A percentile compares a stretch with the other conserved stretches of the same genome.
phyloP scores from a whole-genome alignment of 2,329 filamentous ascomycete species.

The Fusarium nelsonii region DNA sequence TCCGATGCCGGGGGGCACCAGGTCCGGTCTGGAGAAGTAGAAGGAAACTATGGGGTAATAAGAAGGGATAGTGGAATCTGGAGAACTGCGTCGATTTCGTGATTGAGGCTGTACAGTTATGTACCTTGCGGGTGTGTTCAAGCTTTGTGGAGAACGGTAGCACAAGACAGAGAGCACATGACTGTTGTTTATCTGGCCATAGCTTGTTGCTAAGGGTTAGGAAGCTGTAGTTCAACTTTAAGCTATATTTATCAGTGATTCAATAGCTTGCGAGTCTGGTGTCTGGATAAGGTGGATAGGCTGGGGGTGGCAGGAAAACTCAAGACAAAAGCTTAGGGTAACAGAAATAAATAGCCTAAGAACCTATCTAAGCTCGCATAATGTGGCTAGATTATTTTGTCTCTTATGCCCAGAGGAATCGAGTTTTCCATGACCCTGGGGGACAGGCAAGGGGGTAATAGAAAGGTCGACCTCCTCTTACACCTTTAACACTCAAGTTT shows the following conservation, averaged over 20 bases:
- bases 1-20: slow-evolving; percentile 38
- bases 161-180: slow-evolving; percentile 6
- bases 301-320: no score
- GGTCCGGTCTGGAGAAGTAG: slow-evolving; percentile 8
- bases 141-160: not conserved
- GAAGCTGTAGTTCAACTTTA: not conserved
- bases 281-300: not conserved
- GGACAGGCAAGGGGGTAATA: no score
- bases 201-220: not conserved
- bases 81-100: slow-evolving; percentile 28
- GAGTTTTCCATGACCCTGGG: no score
- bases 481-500: no score
- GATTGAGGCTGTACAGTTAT: slow-evolving; percentile 11
- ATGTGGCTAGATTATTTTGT: no score
- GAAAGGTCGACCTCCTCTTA: no score
- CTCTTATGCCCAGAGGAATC: no score
- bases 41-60: slow-evolving; percentile 29
- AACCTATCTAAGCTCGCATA: no score
- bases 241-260: not conserved
- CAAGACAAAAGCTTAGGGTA: no score
- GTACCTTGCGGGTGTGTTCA: slow-evolving; percentile 13
- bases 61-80: slow-evolving; percentile 4
- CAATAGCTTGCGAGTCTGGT: not conserved
- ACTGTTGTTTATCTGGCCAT: not conserved
- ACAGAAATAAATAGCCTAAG: no score